phyloP scores from a whole-genome alignment of 345 rosid species.

The Populus alba region DNA sequence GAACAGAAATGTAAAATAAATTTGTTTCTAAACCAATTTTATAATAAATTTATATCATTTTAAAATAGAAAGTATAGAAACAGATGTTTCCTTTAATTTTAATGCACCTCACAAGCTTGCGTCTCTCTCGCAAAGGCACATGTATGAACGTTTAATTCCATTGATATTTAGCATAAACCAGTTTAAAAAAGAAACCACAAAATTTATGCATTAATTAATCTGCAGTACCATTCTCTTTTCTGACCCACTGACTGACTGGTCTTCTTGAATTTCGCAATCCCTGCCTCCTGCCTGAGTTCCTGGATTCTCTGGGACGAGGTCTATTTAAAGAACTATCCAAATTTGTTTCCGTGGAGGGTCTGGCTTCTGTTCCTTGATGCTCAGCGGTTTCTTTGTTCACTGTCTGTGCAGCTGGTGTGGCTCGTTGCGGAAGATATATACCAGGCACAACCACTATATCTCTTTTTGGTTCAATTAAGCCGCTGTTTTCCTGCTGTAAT shows the following conservation, averaged over 20 bases:
- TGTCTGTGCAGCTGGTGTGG: conserved; percentile 18
- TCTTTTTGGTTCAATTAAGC: conserved; percentile 63
- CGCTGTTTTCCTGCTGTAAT: conserved; percentile 60
- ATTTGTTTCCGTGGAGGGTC: conserved; percentile 26
- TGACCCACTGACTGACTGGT: conserved; percentile 44
- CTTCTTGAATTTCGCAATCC: conserved; percentile 31
- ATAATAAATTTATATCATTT: too few relatives aligned
- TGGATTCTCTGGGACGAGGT: conserved; percentile 21
- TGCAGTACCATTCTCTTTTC: conserved; percentile 29
- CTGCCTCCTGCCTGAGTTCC: conserved; percentile 26
- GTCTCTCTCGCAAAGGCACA: too few relatives aligned
- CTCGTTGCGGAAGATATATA: conserved; percentile 62
- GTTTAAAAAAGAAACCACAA: neutral
- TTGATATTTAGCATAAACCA: neutral
- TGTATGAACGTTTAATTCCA: too few relatives aligned
- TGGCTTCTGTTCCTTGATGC: conserved; percentile 26
- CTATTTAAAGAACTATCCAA: conserved; percentile 34
- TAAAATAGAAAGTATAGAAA: too few relatives aligned
- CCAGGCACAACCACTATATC: conserved; percentile 60
- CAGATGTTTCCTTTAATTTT: too few relatives aligned
- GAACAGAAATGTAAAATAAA: too few relatives aligned
- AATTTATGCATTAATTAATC: conserved; percentile 3
- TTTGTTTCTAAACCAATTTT: too few relatives aligned
- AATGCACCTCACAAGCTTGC: too few relatives aligned
- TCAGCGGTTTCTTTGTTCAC: conserved; percentile 32